These are phyloP conservation scores for Carex parvula DNA, from an alignment of 176 grass and related monocot genomes.

Conservation along the genomic window DNA sequence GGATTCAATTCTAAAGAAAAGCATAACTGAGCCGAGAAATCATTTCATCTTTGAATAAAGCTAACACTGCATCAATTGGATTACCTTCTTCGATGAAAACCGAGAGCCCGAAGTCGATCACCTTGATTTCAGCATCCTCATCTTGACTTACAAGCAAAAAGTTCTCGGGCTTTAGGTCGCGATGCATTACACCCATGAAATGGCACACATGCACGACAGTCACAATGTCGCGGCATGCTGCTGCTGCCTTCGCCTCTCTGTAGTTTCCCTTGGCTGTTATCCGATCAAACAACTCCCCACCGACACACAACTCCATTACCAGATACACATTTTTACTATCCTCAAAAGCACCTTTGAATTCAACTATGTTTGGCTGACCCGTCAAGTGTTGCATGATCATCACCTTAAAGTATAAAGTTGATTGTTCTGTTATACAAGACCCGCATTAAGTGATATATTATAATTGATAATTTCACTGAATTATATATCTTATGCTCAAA, in stretches of 20 bases:
- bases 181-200: slow-evolving; percentile 44
- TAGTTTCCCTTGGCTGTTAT: slow-evolving; percentile 35
- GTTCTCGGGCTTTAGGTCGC: slow-evolving; percentile 44
- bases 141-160: slow-evolving; percentile 35
- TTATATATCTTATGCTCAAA: background rate
- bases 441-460: background rate
- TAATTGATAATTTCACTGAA: background rate
- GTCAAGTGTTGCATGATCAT: slow-evolving; percentile 36
- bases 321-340: slow-evolving; percentile 29
- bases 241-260: slow-evolving; percentile 27
- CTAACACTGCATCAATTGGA: too few relatives aligned
- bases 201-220: slow-evolving; percentile 37
- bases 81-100: slow-evolving; percentile 40
- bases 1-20: too few relatives aligned
- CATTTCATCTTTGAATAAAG: too few relatives aligned
- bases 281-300: slow-evolving; percentile 41
- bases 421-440: background rate
- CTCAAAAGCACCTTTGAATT: slow-evolving; percentile 37
- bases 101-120: slow-evolving; percentile 38
- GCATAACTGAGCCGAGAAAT: too few relatives aligned
- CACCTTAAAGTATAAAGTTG: slow-evolving; percentile 11
- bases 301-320: slow-evolving; percentile 36
- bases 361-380: slow-evolving; percentile 36
- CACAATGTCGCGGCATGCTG: slow-evolving; percentile 25
- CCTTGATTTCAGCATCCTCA: slow-evolving; percentile 30